Percentiles rank a stretch among this genome's conserved stretches.
Evolutionary conservation across 1,284 basidiomycete genomes (phyloP).

Genomic region (Quambalaria eucalypti): DNA sequence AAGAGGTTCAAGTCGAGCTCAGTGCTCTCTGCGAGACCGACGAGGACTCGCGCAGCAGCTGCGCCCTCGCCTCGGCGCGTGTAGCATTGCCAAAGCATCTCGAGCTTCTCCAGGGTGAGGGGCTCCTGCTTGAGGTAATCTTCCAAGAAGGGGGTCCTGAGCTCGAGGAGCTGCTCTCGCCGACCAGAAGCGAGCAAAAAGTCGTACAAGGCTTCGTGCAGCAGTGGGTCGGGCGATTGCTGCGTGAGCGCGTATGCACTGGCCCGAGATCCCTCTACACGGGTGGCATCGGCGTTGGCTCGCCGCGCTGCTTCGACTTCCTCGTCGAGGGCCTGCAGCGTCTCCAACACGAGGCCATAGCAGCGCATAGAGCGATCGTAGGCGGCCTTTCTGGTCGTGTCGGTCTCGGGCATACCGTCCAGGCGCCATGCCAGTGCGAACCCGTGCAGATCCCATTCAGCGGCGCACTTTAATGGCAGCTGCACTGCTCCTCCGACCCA

Average conservation of each 20-base stretch:
- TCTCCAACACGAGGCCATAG: constrained; percentile 58
- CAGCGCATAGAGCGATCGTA: constrained; percentile 57
- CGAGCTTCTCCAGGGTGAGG: constrained; percentile 68
- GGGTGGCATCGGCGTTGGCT: constrained; percentile 43
- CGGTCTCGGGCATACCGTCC: constrained; percentile 63
- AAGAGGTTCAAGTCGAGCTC: constrained; percentile 50
- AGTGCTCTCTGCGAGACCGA: constrained; percentile 73
- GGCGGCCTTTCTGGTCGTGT: constrained; percentile 52
- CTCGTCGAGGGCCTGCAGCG: constrained; percentile 70
- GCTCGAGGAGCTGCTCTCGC: constrained; percentile 69
- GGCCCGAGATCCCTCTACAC: constrained; percentile 34
- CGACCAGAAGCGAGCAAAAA: constrained; percentile 74
- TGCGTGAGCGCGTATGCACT: constrained; percentile 55
- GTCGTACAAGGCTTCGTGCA: constrained; percentile 88
- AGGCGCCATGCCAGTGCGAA: constrained; percentile 33
- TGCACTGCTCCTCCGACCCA: constrained; percentile 79
- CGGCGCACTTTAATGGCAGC: constrained; percentile 74
- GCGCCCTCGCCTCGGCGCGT: constrained; percentile 59
- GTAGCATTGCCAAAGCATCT: constrained; percentile 93
- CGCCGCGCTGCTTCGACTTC: constrained; percentile 19
- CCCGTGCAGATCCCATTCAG: constrained; percentile 67
- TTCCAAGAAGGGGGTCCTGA: constrained; percentile 69
- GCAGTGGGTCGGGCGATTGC: constrained; percentile 75
- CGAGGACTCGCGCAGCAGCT: constrained; percentile 79
- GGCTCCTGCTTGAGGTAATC: constrained; percentile 75